A percentile compares a stretch with the other conserved stretches of the same genome.
Evolutionary conservation across 768 basidiomycete genomes (phyloP).

Genomic region (Asterophora parasitica): DNA sequence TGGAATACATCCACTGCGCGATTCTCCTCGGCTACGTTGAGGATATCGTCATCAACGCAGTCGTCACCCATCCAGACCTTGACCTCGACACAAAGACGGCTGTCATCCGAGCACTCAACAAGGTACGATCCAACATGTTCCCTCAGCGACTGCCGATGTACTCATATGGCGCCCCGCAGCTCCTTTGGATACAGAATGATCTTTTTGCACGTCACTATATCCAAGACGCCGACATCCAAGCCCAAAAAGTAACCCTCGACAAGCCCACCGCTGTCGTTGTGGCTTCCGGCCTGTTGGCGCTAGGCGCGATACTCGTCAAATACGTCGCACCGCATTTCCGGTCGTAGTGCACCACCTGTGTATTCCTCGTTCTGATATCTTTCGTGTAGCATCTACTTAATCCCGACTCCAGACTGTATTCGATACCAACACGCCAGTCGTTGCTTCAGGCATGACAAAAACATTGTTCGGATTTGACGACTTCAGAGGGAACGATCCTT

Average conservation of each 20-base stretch:
- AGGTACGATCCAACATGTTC: slow-evolving; percentile 24
- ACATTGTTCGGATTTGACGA: too few relatives aligned
- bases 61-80: slow-evolving; percentile 35
- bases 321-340: neutral
- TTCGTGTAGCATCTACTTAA: too few relatives aligned
- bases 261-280: neutral
- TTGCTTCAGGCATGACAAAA: too few relatives aligned
- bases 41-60: slow-evolving; percentile 37
- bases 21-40: slow-evolving; percentile 39
- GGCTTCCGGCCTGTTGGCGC: neutral
- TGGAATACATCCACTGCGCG: too few relatives aligned
- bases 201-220: slow-evolving; percentile 20
- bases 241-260: neutral
- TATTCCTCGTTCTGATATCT: too few relatives aligned
- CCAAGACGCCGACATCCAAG: neutral
- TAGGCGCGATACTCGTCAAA: neutral
- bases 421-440: too few relatives aligned
- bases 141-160: neutral
- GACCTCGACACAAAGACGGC: slow-evolving; percentile 33
- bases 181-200: slow-evolving; percentile 46
- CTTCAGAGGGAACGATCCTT: too few relatives aligned
- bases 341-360: neutral
- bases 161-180: slow-evolving; percentile 17
- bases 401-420: too few relatives aligned
- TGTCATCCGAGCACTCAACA: slow-evolving; percentile 39